Percentiles rank a stretch among this genome's conserved stretches.
phyloP scores from a whole-genome alignment of 2,329 filamentous ascomycete genomes.

The Didymosphaeria variabile region DNA sequence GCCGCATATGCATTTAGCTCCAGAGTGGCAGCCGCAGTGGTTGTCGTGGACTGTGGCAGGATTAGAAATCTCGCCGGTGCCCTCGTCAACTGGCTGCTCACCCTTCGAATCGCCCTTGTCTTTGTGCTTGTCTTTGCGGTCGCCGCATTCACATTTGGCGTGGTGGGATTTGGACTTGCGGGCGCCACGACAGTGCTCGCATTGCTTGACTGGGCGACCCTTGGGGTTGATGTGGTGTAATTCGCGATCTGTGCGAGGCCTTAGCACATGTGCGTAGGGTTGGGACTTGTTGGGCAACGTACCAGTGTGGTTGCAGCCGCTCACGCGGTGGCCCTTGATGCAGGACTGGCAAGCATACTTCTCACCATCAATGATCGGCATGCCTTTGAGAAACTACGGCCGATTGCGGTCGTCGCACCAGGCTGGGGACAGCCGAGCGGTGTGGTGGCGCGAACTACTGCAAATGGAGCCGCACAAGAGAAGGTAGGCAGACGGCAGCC shows the following conservation, averaged over 20 bases:
- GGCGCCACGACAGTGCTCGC: conserved; percentile 92
- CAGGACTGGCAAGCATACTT: conserved; percentile 99
- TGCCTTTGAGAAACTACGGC: conserved; percentile 41
- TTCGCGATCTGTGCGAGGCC: conserved; percentile 73
- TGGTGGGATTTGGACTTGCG: conserved; percentile 96
- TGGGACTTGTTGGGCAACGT: conserved; percentile 44
- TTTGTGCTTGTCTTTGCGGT: conserved; percentile 70
- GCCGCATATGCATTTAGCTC: conserved; percentile 68
- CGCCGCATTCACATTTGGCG: conserved; percentile 95
- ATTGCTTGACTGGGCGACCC: conserved; percentile 96
- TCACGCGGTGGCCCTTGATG: conserved; percentile 97
- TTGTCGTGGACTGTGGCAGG: conserved; percentile 47
- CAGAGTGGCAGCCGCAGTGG: conserved; percentile 64
- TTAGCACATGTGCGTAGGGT: conserved; percentile 33
- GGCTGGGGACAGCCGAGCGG: conserved; percentile 35
- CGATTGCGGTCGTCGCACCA: conserved; percentile 46
- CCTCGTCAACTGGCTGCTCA: conserved; percentile 46
- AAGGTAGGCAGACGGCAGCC: conserved; percentile 28
- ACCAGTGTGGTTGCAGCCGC: conserved; percentile 97
- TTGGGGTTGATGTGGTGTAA: conserved; percentile 97
- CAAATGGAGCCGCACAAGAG: conserved; percentile 21
- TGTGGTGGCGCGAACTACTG: not conserved
- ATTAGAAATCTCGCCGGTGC: conserved; percentile 42
- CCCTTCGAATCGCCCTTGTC: conserved; percentile 54
- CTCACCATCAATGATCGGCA: conserved; percentile 74